phyloP scores from a whole-genome alignment of 2,329 filamentous ascomycete genomes.

The Trichoderma cornu-damae region DNA sequence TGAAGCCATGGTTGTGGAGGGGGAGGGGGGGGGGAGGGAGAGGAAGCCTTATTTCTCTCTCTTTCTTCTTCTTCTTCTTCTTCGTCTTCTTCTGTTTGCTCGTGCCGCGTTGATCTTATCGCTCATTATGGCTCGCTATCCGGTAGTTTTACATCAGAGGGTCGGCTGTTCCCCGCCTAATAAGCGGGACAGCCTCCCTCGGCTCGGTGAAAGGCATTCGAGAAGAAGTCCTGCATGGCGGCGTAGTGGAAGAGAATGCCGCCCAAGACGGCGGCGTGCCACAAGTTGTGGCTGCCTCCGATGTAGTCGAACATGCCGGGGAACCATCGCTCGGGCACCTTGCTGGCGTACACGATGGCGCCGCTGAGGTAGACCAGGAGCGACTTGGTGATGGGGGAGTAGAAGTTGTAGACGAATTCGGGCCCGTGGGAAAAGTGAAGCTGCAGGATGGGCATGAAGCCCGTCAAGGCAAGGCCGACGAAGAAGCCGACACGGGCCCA shows the following conservation, averaged over 20 bases:
- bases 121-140: not conserved
- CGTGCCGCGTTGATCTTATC: not conserved
- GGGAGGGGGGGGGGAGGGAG: too few species aligned
- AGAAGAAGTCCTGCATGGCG: slow-evolving; percentile 94
- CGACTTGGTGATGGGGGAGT: slow-evolving; percentile 79
- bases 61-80: not conserved
- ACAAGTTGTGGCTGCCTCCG: slow-evolving; percentile 93
- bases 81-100: not conserved
- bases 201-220: slow-evolving; percentile 66
- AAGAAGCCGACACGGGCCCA: slow-evolving; percentile 93
- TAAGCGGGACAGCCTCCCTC: slow-evolving; percentile 54
- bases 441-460: slow-evolving; percentile 83
- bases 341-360: slow-evolving; percentile 82
- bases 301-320: slow-evolving; percentile 94
- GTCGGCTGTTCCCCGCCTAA: slow-evolving; percentile 26
- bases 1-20: not conserved
- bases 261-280: slow-evolving; percentile 90
- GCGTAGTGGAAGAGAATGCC: slow-evolving; percentile 96
- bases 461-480: slow-evolving; percentile 77
- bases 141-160: too few species aligned
- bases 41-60: not conserved
- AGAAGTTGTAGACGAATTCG: slow-evolving; percentile 83
- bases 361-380: slow-evolving; percentile 80
- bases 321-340: slow-evolving; percentile 87
- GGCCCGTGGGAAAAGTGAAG: slow-evolving; percentile 70